Conservation (phyloP, 2,329 filamentous ascomycete species). For the Aspergillus sp. region DNA sequence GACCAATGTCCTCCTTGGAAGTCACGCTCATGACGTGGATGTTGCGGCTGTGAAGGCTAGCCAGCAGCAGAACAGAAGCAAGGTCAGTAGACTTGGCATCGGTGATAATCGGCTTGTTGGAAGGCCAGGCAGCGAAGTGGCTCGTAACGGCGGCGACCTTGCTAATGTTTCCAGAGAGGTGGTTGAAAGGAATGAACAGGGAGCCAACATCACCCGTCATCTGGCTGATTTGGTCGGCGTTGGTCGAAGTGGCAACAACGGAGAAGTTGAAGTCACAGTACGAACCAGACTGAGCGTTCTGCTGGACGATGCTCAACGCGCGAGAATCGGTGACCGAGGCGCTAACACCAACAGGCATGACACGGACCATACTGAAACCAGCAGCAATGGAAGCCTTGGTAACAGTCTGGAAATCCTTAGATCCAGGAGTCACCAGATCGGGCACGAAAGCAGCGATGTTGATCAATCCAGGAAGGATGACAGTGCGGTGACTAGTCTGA, state of each 20-base stretch:
- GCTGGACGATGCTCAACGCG: conserved; percentile 68
- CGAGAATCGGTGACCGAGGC: conserved; percentile 70
- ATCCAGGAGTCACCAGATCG: conserved; percentile 63
- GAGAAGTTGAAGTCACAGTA: conserved; percentile 81
- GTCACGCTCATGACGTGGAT: conserved; percentile 78
- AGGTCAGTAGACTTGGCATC: conserved; percentile 78
- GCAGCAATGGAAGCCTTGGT: conserved; percentile 71
- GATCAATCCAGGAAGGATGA: conserved; percentile 71
- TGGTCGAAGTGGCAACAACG: conserved; percentile 68
- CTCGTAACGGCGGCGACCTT: conserved; percentile 76
- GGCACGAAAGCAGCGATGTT: conserved; percentile 80
- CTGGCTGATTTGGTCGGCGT: conserved; percentile 71
- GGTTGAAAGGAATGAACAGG: conserved; percentile 78
- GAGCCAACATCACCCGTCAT: conserved; percentile 73
- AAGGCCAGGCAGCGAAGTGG: conserved; percentile 75
- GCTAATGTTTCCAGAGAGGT: conserved; percentile 77
- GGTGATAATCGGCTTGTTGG: conserved; percentile 75
- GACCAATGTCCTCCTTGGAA: conserved; percentile 73
- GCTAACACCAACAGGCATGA: conserved; percentile 73
- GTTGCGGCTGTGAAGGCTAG: conserved; percentile 73
- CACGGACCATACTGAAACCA: conserved; percentile 76
- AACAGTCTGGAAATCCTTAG: conserved; percentile 65
- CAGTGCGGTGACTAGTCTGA: conserved; percentile 80
- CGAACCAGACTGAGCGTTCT: conserved; percentile 64
- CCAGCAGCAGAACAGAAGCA: conserved; percentile 74